Evolutionary conservation across 306 rosid genomes (phyloP).

Genomic region (Rubus idaeus): DNA sequence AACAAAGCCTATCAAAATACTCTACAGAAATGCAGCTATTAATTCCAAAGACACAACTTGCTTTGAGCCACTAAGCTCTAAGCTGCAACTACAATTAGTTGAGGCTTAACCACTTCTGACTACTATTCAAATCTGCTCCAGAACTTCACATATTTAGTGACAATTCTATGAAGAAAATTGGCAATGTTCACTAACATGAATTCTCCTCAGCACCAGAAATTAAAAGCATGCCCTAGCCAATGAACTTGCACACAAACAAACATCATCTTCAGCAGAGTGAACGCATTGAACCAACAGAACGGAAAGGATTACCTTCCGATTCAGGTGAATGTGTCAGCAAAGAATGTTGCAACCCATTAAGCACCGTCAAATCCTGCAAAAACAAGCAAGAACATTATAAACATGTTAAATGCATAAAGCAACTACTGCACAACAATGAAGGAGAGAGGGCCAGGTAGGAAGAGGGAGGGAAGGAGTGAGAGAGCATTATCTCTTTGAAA

Average conservation of each 20-base stretch:
- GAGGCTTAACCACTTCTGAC: no score
- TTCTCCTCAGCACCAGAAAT: neutral
- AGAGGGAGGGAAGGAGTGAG: neutral
- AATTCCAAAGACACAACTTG: no score
- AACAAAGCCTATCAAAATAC: no score
- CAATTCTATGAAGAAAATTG: neutral
- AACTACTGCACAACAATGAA: neutral
- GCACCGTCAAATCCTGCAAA: constrained; percentile 48
- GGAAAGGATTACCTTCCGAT: constrained; percentile 47
- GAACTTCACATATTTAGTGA: no score
- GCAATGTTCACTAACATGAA: neutral
- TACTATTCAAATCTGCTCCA: no score
- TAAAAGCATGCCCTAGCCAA: neutral
- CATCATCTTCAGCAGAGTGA: neutral
- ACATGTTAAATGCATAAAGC: neutral
- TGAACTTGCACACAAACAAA: neutral
- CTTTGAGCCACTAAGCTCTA: no score
- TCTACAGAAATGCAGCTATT: no score
- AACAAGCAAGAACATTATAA: constrained; percentile 4
- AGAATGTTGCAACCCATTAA: constrained; percentile 29
- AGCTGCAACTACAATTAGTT: no score
- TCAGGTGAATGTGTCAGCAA: constrained; percentile 23
- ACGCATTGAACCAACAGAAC: neutral
- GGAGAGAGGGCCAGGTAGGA: neutral
- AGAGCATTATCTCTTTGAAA: neutral